A percentile compares a stretch with the other conserved stretches of the same genome.
phyloP scores from a whole-genome alignment of 805 yeast species.

The Lipomyces starkeyi region DNA sequence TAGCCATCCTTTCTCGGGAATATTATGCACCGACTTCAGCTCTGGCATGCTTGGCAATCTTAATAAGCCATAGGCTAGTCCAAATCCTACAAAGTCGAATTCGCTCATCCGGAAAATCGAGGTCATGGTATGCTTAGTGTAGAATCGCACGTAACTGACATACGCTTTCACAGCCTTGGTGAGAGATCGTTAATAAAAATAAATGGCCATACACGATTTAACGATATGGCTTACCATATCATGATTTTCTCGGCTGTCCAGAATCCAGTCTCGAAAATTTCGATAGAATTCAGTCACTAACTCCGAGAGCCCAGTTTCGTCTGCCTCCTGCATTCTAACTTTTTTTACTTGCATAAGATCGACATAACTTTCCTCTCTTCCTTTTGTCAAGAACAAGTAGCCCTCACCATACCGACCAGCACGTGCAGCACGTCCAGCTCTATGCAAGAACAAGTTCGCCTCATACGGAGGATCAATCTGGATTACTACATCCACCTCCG shows the following conservation, averaged over 20 bases:
- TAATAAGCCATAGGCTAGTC: conserved; percentile 76
- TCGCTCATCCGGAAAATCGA: conserved; percentile 81
- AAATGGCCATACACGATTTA: neutral
- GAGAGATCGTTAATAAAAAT: neutral
- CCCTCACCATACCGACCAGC: conserved; percentile 87
- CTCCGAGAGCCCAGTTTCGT: conserved; percentile 10
- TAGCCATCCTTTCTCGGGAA: conserved; percentile 80
- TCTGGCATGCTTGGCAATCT: conserved; percentile 97
- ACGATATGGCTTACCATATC: conserved; percentile 51
- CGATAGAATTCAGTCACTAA: conserved; percentile 10
- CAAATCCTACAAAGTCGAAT: conserved; percentile 74
- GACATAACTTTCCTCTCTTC: conserved; percentile 80
- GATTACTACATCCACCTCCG: conserved; percentile 91
- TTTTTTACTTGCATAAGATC: conserved; percentile 79
- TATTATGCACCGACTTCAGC: conserved; percentile 48
- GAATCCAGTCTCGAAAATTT: conserved; percentile 58
- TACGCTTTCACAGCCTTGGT: conserved; percentile 68
- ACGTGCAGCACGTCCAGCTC: conserved; percentile 95
- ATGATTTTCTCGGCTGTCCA: conserved; percentile 77
- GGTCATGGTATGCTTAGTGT: conserved; percentile 84
- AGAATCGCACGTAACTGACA: conserved; percentile 82
- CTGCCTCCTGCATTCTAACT: conserved; percentile 56
- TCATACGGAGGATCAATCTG: conserved; percentile 95
- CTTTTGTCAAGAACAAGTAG: conserved; percentile 70
- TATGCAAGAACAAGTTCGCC: conserved; percentile 86